Evolutionary conservation across 768 basidiomycete genomes (phyloP), one percentile per base, ranked within the genome.

Genomic region (Cyclocybe cylindracea): DNA sequence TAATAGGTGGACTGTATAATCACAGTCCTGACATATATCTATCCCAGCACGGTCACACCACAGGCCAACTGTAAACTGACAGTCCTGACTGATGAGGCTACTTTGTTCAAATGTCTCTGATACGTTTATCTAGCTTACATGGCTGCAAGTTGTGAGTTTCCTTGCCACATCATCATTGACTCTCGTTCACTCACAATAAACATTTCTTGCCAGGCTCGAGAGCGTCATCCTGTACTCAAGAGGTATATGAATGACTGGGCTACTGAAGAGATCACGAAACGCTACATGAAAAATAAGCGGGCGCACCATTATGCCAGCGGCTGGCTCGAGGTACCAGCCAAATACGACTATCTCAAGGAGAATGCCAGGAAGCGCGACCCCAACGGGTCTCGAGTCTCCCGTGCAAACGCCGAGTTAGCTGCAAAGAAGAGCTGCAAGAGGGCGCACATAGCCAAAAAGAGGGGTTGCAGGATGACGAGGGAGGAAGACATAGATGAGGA

Each of bases 181-280:
- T 40, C 24, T 24, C 5, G 24, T 24, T 43, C 5, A 7, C 19
- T 14, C 24, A 11, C 10, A 16, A 43, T 34, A 19, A 3, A n/a
- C 38, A n/a, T 31, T 9, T 31, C 29, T 42, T 24, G 24, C 24
- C 24, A 53, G 55, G 51, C 38, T 10, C 29, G 51, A 7, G 51
- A 46, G 6, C 18, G 19, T 18, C 51, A 53, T 32, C 56, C 56
- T 8, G 35, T 50, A 34, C 54, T 58, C 8, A 29, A 32, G 16
- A 19, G 44, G 24, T 58, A 35, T 39, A 35, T 14, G 8, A 55
- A 56, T 39, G 46, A 59, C 44, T 59, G 58, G 58, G 55, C 58
- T 13, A 59, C 58, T n/a, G 51, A 45, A 38, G 46, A 32, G n/a
- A 34, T 59, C n/a, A 48, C 39, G 2, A 51, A 48, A 34, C 55